Conservation (phyloP, 148 eudicot genomes). For the Rhododendron griersonianum region DNA sequence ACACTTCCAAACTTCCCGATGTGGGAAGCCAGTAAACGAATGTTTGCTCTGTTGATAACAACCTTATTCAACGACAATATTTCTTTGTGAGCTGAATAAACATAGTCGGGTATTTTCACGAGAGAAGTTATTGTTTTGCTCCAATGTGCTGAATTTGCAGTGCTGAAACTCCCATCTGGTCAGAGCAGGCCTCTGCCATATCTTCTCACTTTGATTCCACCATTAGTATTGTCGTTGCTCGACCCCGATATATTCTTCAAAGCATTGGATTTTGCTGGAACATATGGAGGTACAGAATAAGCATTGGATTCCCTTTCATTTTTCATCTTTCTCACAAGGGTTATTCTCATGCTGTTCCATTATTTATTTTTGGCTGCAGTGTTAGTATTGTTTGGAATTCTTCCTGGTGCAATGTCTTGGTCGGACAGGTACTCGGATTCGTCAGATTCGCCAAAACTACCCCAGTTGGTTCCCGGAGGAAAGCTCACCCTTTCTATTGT, state of each 20-base stretch:
- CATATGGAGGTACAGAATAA: conserved; percentile 78
- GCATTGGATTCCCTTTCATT: not conserved
- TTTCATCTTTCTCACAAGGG: not conserved
- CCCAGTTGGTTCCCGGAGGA: conserved; percentile 75
- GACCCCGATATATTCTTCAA: conserved; percentile 95
- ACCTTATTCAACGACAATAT: not conserved
- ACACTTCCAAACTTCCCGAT: not conserved
- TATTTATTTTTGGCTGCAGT: conserved; percentile 32
- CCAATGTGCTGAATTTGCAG: conserved; percentile 36
- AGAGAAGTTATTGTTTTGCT: not conserved
- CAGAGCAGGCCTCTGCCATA: conserved; percentile 67
- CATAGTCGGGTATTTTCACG: not conserved
- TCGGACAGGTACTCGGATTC: conserved; percentile 65
- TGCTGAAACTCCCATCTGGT: conserved; percentile 75
- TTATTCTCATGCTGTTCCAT: not conserved
- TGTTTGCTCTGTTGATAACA: not conserved
- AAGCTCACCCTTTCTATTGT: conserved; percentile 71
- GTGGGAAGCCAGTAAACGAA: not conserved
- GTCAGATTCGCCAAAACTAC: conserved; percentile 34
- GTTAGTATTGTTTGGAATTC: conserved; percentile 82
- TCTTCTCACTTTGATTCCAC: conserved; percentile 72
- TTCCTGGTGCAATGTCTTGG: conserved; percentile 96
- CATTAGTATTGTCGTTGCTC: conserved; percentile 57
- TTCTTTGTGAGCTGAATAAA: not conserved
- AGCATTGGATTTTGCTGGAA: conserved; percentile 96